These are phyloP conservation scores for Seminavis robusta DNA, from an alignment of 108 stramenopile species.

Conservation along the genomic window DNA sequence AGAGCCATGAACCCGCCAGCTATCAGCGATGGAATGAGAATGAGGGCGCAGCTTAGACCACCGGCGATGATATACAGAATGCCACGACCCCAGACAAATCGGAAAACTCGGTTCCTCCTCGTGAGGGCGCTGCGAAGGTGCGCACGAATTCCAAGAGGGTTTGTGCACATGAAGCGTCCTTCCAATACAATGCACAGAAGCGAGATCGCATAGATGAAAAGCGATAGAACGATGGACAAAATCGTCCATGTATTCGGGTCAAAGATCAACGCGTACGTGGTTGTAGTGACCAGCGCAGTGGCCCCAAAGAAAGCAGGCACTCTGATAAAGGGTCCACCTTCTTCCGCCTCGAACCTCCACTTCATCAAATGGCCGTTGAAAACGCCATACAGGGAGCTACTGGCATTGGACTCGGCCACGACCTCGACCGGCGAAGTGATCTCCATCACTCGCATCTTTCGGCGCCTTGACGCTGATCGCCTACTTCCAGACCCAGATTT, in stretches of 20 bases:
- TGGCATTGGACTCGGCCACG: too few species aligned
- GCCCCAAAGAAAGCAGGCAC: constrained; percentile 11
- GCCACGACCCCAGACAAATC: constrained; percentile 49
- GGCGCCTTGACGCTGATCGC: too few species aligned
- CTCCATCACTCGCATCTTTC: too few species aligned
- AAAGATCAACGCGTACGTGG: constrained; percentile 17
- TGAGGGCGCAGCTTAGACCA: constrained; percentile 26
- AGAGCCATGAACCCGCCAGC: constrained; percentile 17
- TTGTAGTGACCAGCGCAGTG: constrained; percentile 15
- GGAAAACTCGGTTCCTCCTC: constrained; percentile 25
- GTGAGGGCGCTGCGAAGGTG: constrained; percentile 12
- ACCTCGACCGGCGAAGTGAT: too few species aligned
- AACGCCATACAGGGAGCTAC: too few species aligned
- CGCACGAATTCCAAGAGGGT: too few species aligned
- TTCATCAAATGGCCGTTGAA: constrained; percentile 36
- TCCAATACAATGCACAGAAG: constrained; percentile 35
- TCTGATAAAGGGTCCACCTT: constrained; percentile 28
- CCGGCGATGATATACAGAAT: constrained; percentile 40
- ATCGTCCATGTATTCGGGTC: constrained; percentile 2
- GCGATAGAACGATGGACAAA: not conserved
- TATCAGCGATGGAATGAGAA: constrained; percentile 3
- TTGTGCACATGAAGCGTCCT: constrained; percentile 18
- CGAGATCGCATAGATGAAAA: too few species aligned
- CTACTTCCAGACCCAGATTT: too few species aligned
- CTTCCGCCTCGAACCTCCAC: constrained; percentile 42